Evolutionary conservation across 2,329 filamentous ascomycete genomes (phyloP).

Genomic region (Penicillium occitanis): DNA sequence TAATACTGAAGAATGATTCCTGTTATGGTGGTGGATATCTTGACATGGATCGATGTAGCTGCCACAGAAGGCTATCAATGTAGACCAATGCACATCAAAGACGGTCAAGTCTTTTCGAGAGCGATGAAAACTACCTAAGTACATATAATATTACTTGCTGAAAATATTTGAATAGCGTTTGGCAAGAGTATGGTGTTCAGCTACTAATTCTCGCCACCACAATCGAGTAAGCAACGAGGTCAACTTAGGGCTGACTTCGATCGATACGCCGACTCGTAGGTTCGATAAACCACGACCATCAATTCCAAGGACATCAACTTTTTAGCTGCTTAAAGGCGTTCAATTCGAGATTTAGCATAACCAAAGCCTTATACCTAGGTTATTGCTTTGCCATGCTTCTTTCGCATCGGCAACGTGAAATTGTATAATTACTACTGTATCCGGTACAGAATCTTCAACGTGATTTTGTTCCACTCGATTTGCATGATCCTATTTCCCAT

Average conservation of each 20-base stretch:
- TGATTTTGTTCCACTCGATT: too few relatives aligned
- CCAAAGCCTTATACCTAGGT: too few relatives aligned
- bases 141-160: neutral
- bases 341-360: too few relatives aligned
- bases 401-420: too few relatives aligned
- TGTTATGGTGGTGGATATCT: neutral
- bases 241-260: conserved; percentile 1
- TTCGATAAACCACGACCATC: neutral
- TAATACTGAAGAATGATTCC: too few relatives aligned
- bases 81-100: neutral
- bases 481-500: too few relatives aligned
- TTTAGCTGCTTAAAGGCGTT: too few relatives aligned
- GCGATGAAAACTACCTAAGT: neutral
- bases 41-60: neutral
- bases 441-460: too few relatives aligned
- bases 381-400: too few relatives aligned
- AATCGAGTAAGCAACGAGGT: neutral
- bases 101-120: neutral
- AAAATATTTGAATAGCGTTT: neutral
- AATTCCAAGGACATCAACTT: too few relatives aligned
- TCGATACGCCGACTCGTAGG: neutral
- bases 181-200: neutral
- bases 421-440: too few relatives aligned
- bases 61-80: neutral
- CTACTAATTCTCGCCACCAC: neutral